Evolutionary conservation across 352 stramenopile species (phyloP), one percentile per base, ranked within the genome.

Genomic region (Globisporangium paddicum): DNA sequence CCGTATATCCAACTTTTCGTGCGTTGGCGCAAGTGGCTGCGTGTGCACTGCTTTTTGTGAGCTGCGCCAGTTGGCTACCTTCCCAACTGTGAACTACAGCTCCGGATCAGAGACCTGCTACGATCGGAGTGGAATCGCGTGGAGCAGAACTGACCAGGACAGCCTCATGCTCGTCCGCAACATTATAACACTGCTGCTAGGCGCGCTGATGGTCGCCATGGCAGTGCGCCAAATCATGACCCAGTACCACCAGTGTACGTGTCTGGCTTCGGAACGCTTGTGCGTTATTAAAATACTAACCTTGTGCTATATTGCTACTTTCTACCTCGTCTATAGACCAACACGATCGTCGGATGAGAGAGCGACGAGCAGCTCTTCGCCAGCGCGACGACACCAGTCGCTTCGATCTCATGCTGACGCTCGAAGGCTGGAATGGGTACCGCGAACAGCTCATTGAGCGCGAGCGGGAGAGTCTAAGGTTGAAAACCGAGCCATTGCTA

Each of bases 381-480:
- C 19, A 52, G 3, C 60, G 49, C 42, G 65, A 73, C 2, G 69
- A 64, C 2, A 60, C 58, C 9, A 55, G 48, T 5, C 54, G 23
- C 16, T 42, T 32, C 1, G 71, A 71, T 10, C 67, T 66, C 13
- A 62, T 60, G 19, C 65, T 86, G 16, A 58, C 63, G 18, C 67
- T 86, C 23, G 64, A 60, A 0, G 76, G 76, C 54, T 86, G 76
- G 76, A 78, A 69, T 13, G 74, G 71, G 32, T 71, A 81, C 44
- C 64, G 68, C 0, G 69, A 82, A 58, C 78, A 79, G 34, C 73
- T 86, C 19, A 86, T 86, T n/a, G 63, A 79, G 19, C 55, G 48
- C 2, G 69, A 77, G 41, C 60, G 68, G 18, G 55, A 55, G 2
- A 63, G 55, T 16, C 48, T 72, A 28, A 41, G 53, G 3, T 2